Evolutionary conservation across 768 basidiomycete species (phyloP), one percentile per base, ranked within the genome.

Genomic region (Mycena amicta): DNA sequence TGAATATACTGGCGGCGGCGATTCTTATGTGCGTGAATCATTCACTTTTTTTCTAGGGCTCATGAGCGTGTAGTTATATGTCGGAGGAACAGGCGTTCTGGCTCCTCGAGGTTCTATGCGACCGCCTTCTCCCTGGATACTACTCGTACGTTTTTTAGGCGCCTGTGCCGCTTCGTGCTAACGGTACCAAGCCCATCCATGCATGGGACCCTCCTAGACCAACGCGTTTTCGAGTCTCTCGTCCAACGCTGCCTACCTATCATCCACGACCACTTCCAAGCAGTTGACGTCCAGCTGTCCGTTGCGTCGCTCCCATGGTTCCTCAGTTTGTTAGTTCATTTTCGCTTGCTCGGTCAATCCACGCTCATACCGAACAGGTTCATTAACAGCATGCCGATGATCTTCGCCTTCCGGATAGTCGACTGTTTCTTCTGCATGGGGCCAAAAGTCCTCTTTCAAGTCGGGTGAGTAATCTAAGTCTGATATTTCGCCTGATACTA

Each of bases 371-470:
- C 33, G 2, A 25, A 25, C 63, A 89, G 92, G 68, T 93, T 84
- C 68, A 93, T 94, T 70, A 94, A 94, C 73, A 92, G 89, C 69
- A 93, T 95, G 92, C 92, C 95, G 1, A 90, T 98, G 85, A 87
- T 99, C 40, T 99, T 98, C 68, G 96, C 96, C 0, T 99, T 97
- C 79, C 86, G 97, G 29, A 92, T 97, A 68, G 93, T 95, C 2
- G 95, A 98, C 70, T 98, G 95, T 71, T 95, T 98, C 78, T 89
- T 98, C 76, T 95, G 94, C 65, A 98, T 99, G 96, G 97, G 97
- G 0, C 93, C 95, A 0, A 98, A 96, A 67, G 97, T 99, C 1
- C 76, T 99, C 40, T 99, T 99, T 79, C 97, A 99, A 84, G 93
- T 99, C 53, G 96, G 95, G 93, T 95, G 71, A 72, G 89, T 75